Evolutionary conservation across 2,329 filamentous ascomycete genomes (phyloP), one percentile per base, ranked within the genome.

Genomic region (Colletotrichum zoysiae): DNA sequence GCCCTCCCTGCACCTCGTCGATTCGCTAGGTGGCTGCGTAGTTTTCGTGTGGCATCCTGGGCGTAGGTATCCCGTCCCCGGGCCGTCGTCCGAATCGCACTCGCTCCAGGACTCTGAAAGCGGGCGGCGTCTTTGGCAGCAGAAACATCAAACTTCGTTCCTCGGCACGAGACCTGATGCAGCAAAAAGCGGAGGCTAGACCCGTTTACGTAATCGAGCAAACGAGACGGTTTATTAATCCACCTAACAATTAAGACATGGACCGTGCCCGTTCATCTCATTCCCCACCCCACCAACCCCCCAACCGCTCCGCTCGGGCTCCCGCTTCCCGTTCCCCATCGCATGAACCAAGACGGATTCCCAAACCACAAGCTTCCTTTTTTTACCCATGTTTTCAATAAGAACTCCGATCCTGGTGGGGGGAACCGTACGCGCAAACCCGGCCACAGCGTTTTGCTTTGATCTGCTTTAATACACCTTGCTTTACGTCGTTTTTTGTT

Each of bases 311-410:
- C 12, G 53, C 26, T 56, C 20, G 53, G 33, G 14, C 20, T 53
- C 46, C 46, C 44, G 50, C 14, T 66, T 66, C 55, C 58, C 57
- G 20, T 30, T 66, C 23, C 7, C 7, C 33, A n/a, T 65, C 38
- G 55, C 62, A 60, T 59, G n/a, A 44, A 55, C 46, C 16, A 50
- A 55, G 26, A 38, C 35, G 35, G 23, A 5, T 35, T 35, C 48
- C 5, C n/a, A n/a, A 56, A 38, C 42, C 57, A 59, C 14, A 20
- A 26, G 8, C 30, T 26, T 33, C n/a, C 48, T 16, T 63, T 40
- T 16, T 63, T 40, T 33, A 11, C 7, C 16, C 20, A 40, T 4
- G 26, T 40, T n/a, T 14, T n/a, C 11, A 23, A 18, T 44, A 20
- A 11, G 18, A 16, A 18, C n/a, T 59, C 4, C n/a, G 18, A 58